phyloP scores from a whole-genome alignment of 129 eudicot species.

The Oenanthe sinensis region DNA sequence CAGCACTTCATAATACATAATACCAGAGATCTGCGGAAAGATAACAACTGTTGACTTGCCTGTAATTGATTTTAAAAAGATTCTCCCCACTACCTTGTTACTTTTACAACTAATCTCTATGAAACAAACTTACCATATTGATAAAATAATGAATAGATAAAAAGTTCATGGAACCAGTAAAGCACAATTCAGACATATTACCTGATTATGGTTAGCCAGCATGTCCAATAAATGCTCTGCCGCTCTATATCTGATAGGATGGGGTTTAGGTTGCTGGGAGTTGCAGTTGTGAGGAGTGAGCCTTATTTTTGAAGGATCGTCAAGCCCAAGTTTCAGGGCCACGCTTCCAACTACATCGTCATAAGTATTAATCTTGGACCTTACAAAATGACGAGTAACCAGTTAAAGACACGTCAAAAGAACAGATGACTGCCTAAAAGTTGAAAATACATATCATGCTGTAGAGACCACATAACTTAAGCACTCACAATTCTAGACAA shows the following conservation, averaged over 20 bases:
- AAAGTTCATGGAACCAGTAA: background rate
- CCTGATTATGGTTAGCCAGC: conserved; percentile 79
- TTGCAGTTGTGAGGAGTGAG: conserved; percentile 84
- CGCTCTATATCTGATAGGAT: conserved; percentile 64
- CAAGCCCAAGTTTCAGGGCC: conserved; percentile 49
- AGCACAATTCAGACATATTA: conserved; percentile 11
- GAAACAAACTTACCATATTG: background rate
- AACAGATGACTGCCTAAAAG: background rate
- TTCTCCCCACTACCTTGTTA: background rate
- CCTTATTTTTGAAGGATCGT: conserved; percentile 72
- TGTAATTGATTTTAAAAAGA: background rate
- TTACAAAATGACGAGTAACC: conserved; percentile 12
- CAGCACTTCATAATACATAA: conserved; percentile 74
- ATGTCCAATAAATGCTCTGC: conserved; percentile 65
- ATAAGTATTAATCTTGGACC: conserved; percentile 72
- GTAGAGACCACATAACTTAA: background rate
- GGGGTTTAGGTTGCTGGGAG: conserved; percentile 81
- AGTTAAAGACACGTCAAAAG: background rate
- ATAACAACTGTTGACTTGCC: conserved; percentile 1
- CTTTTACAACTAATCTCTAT: background rate
- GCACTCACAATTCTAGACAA: conserved; percentile 51
- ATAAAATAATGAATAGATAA: background rate
- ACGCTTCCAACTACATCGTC: conserved; percentile 74
- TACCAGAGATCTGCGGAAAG: conserved; percentile 51
- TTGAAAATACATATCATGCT: background rate